These are phyloP conservation scores for Kurtzmaniella quercitrusa DNA, from an alignment of 1,139 yeast species.

Conservation along the genomic window DNA sequence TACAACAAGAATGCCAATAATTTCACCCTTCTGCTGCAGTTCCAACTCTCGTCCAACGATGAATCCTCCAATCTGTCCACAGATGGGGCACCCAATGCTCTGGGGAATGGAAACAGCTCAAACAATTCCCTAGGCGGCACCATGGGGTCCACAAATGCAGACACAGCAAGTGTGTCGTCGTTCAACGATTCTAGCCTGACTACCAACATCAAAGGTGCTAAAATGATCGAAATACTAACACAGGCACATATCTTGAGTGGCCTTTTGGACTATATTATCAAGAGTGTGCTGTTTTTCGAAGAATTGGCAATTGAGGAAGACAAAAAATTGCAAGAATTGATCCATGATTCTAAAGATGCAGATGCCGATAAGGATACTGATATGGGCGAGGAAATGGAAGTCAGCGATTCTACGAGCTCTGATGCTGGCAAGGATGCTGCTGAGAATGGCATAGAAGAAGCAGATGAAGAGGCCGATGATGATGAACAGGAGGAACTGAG, in stretches of 20 bases:
- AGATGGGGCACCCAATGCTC: neutral
- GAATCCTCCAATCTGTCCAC: conserved; percentile 3
- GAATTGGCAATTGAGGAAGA: conserved; percentile 23
- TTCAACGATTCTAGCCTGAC: conserved; percentile 19
- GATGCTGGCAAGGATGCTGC: conserved; percentile 1
- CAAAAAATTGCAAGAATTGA: conserved; percentile 14
- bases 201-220: conserved; percentile 38
- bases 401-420: neutral
- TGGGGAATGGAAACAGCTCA: neutral
- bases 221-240: conserved; percentile 38
- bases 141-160: conserved; percentile 14
- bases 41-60: conserved; percentile 4
- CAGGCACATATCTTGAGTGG: conserved; percentile 46
- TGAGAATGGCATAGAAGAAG: conserved; percentile 6
- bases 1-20: conserved; percentile 20
- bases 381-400: conserved; percentile 1
- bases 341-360: conserved; percentile 6
- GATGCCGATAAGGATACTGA: neutral
- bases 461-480: conserved; percentile 8
- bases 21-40: conserved; percentile 31
- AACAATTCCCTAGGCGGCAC: neutral
- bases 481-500: conserved; percentile 21
- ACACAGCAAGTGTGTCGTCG: conserved; percentile 35
- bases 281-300: conserved; percentile 38
- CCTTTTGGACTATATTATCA: conserved; percentile 30